These are phyloP conservation scores for Coemansia sp. DNA, from an alignment of 192 early-diverging fungal species.

Conservation along the genomic window DNA sequence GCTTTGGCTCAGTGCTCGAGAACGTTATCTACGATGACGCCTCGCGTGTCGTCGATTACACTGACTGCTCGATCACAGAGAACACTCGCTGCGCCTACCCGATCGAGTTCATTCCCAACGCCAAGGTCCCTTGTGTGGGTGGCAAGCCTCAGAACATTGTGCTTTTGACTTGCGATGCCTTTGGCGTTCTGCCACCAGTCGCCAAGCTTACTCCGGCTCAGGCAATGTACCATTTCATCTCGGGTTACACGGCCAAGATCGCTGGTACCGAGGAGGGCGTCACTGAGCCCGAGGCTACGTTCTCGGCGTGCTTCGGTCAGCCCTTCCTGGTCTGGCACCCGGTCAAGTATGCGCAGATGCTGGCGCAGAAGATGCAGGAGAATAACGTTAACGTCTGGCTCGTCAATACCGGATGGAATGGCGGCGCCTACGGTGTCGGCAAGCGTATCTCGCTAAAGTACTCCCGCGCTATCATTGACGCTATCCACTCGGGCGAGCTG, in stretches of 20 bases:
- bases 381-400: constrained; percentile 89
- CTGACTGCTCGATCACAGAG: constrained; percentile 75
- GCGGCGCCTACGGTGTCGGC: constrained; percentile 87
- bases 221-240: constrained; percentile 97
- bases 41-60: constrained; percentile 66
- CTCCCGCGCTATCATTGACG: constrained; percentile 96
- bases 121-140: constrained; percentile 90
- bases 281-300: constrained; percentile 88
- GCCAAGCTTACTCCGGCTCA: constrained; percentile 85
- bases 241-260: constrained; percentile 98
- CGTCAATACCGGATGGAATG: constrained; percentile 98
- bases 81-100: constrained; percentile 98
- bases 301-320: constrained; percentile 92
- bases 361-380: constrained; percentile 91
- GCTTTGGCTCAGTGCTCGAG: constrained; percentile 91
- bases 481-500: constrained; percentile 94
- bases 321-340: constrained; percentile 99
- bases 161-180: constrained; percentile 95
- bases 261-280: constrained; percentile 96
- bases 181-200: constrained; percentile 93
- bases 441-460: constrained; percentile 95
- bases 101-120: constrained; percentile 93
- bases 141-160: constrained; percentile 95
- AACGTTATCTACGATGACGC: constrained; percentile 86
- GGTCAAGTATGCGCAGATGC: constrained; percentile 92